Evolutionary conservation across 2,329 filamentous ascomycete species (phyloP), one percentile per base, ranked within the genome.

Genomic region (Fusarium avenaceum): DNA sequence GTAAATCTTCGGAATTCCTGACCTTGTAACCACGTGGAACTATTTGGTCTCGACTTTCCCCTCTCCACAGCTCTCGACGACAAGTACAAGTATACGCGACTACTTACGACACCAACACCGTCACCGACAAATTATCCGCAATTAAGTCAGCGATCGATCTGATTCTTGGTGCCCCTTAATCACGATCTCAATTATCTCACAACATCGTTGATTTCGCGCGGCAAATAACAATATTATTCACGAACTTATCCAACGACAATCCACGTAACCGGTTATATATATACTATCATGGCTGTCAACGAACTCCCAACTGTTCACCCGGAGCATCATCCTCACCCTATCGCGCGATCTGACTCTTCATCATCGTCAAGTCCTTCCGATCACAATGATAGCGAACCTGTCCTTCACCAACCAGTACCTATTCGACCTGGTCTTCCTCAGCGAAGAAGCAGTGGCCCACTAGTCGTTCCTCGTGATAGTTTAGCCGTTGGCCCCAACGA

Each of bases 401-500:
- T 77, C 26, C 83, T 87, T 28, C 83, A 86, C 61, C 81, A 83
- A 24, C 85, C 86, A 30, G 76, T 85, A 10, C 85, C 86, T 3
- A 79, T 80, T 17, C 87, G 92, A 35, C 92, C 92, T 28, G 86
- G 87, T 57, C 82, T 95, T 62, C 88, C 88, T 19, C 92, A 87
- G 72, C 87, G 92, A 48, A 93, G 93, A 80, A 92, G 90, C 72
- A 95, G 92, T 76, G 92, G 92, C 58, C 93, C 93, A 47, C 90
- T 96, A 69, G 92, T 94, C 67, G 91, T 96, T 39, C 90, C 91
- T 35, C 88, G 92, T 71, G 92, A 95, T 75, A 91, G 87, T 73
- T 88, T 87, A 20, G 88, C 90, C 61, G 88, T 93, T 63, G 91
- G 92, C 69, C 87, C 92, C 35, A 82, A 90, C 64, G 90, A 93